Evolutionary conservation across 2,329 filamentous ascomycete species (phyloP), one percentile per base, ranked within the genome.

Genomic region (Epichloe bromicola): DNA sequence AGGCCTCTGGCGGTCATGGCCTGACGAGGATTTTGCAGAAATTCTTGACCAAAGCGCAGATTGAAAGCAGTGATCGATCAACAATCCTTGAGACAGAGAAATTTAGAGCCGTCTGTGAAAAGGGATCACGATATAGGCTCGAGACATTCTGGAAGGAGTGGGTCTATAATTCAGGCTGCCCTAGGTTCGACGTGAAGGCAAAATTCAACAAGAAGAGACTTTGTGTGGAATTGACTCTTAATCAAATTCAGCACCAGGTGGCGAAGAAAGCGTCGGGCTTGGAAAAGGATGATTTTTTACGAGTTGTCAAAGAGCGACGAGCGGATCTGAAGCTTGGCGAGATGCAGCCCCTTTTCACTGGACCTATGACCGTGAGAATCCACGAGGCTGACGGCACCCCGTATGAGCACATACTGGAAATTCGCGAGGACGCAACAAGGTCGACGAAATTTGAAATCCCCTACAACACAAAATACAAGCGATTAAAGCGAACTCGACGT

Each of bases 381-480:
- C 93, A 98, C 68, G 93, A 98, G 70, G 93, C 93, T 23, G 94
- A 98, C 62, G 93, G 93, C 10, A 97, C 93, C 0, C 93, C 93
- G 2, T 98, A 98, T 62, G 93, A 98, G 64, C 93, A 98, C 63
- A 96, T 96, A 55, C 84, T 97, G 34, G 88, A 96, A 60, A 95
- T 98, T 63, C 89, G 89, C 54, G 89, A 96, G 58, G 83, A 85
- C 30, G 79, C 81, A 14, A 87, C 86, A 2, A 88, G 85, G 58
- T 72, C 71, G 1, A 75, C 75, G 23, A 93, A 86, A 63, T 86
- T 97, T 53, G 90, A 96, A 55, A 96, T 98, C 54, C 90, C 91
- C 0, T 98, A 98, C 69, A 97, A 97, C 61, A 98, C 93, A 0
- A 98, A 98, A 65, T 98, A 98, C 71, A 98, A 97, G 71, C 83